Evolutionary conservation across 1,139 yeast genomes (phyloP).

Genomic region (Yamadazyma sp.): DNA sequence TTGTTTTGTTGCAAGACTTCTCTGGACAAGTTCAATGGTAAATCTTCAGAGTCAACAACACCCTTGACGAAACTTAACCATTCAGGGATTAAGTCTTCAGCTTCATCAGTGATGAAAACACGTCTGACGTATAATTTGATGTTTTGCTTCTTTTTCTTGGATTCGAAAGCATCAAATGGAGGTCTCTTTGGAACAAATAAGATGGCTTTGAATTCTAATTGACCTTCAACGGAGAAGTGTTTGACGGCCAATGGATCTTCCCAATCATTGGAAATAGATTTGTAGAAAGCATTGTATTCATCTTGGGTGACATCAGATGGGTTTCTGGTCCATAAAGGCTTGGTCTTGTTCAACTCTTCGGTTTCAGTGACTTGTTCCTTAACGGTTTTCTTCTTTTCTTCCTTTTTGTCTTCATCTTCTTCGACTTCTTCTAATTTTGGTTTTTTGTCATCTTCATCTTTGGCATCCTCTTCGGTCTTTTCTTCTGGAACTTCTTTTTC

Average conservation of each 20-base stretch:
- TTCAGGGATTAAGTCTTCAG: slow-evolving; percentile 98
- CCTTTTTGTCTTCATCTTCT: slow-evolving; percentile 62
- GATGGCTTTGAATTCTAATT: slow-evolving; percentile 98
- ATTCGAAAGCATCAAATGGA: slow-evolving; percentile 96
- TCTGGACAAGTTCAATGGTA: slow-evolving; percentile 99
- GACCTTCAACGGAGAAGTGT: slow-evolving; percentile 99
- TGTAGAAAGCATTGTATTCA: slow-evolving; percentile 99
- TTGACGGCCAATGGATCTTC: slow-evolving; percentile 99
- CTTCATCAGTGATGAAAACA: slow-evolving; percentile 99
- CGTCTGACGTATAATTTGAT: slow-evolving; percentile 99
- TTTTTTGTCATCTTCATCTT: slow-evolving; percentile 49
- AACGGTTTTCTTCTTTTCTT: slow-evolving; percentile 68
- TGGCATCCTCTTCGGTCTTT: slow-evolving; percentile 56
- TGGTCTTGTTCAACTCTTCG: slow-evolving; percentile 98
- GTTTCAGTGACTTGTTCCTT: slow-evolving; percentile 85
- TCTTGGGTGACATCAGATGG: slow-evolving; percentile 98
- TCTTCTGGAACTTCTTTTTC: slow-evolving; percentile 90
- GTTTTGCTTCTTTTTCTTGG: slow-evolving; percentile 98
- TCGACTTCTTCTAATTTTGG: slow-evolving; percentile 75
- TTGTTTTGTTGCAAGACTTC: slow-evolving; percentile 99
- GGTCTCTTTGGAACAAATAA: slow-evolving; percentile 99
- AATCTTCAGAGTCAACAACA: slow-evolving; percentile 99
- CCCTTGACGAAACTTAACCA: slow-evolving; percentile 98
- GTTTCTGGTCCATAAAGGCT: slow-evolving; percentile 99
- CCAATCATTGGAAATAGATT: slow-evolving; percentile 99